Evolutionary conservation across 768 basidiomycete genomes (phyloP).

Genomic region (Leucosporidium creatinivorum): DNA sequence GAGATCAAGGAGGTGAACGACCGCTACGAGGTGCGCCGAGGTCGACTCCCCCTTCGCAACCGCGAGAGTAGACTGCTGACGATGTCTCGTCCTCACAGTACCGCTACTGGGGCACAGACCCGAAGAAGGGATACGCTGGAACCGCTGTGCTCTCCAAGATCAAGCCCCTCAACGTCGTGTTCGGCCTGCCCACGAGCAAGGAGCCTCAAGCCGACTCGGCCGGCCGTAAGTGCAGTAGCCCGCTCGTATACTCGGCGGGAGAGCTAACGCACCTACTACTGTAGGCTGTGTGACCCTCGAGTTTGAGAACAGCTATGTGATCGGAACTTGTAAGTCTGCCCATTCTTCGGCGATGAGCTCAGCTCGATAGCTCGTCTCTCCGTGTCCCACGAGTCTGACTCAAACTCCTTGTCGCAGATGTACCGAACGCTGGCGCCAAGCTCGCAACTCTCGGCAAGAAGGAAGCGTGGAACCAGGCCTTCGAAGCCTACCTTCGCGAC

Average conservation of each 20-base stretch:
- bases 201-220: constrained; percentile 57
- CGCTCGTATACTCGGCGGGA: too few relatives aligned
- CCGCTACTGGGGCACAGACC: constrained; percentile 36
- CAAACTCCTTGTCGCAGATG: constrained; percentile 56
- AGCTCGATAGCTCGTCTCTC: neutral
- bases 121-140: constrained; percentile 72
- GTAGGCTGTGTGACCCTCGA: constrained; percentile 71
- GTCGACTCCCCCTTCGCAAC: neutral
- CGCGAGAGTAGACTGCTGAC: neutral
- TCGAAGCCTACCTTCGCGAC: constrained; percentile 62
- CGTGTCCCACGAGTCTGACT: neutral
- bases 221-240: constrained; percentile 3
- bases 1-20: constrained; percentile 9
- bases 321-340: constrained; percentile 45
- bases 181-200: constrained; percentile 61
- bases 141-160: constrained; percentile 72
- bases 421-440: constrained; percentile 69
- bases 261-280: too few relatives aligned
- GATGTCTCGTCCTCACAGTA: neutral
- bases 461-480: constrained; percentile 70
- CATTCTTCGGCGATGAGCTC: too few relatives aligned
- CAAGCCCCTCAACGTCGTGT: constrained; percentile 59
- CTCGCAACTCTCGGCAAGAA: constrained; percentile 62
- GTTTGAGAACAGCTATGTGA: constrained; percentile 59
- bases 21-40: constrained; percentile 14